Conservation (phyloP, 805 yeast genomes). For the Metschnikowia peoriensis region DNA sequence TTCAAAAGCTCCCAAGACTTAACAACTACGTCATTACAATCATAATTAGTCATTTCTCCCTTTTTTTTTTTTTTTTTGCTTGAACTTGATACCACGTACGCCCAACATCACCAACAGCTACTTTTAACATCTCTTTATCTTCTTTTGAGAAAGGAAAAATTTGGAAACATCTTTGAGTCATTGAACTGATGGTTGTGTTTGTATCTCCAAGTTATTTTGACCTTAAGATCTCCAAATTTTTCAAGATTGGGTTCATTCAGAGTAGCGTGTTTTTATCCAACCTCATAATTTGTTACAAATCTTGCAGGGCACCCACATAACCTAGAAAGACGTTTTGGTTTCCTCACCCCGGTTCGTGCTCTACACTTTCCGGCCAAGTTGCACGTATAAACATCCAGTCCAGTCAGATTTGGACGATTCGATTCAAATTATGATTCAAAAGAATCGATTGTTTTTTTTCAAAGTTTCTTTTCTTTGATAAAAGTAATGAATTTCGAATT, state of each 20-base stretch:
- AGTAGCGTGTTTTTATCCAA: background rate
- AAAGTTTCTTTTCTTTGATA: too few species aligned
- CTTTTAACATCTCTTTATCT: background rate
- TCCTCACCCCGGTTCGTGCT: too few species aligned
- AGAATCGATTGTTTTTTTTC: too few species aligned
- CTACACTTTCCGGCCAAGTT: too few species aligned
- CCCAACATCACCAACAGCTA: background rate
- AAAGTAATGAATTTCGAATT: too few species aligned
- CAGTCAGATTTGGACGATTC: background rate
- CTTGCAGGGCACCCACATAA: background rate
- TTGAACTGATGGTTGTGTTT: background rate
- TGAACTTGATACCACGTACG: background rate
- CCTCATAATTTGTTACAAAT: background rate
- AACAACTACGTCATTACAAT: too few species aligned
- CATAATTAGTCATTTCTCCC: background rate
- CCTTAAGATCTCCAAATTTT: background rate
- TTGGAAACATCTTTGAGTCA: background rate
- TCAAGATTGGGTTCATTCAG: background rate
- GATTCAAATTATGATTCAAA: background rate
- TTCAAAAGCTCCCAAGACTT: background rate
- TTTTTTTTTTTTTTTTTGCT: background rate
- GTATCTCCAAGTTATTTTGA: background rate
- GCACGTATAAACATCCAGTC: background rate
- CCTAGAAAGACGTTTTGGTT: background rate
- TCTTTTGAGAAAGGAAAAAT: background rate